Conservation (phyloP, 192 early-diverging fungal species). For the Entomortierella parvispora region DNA sequence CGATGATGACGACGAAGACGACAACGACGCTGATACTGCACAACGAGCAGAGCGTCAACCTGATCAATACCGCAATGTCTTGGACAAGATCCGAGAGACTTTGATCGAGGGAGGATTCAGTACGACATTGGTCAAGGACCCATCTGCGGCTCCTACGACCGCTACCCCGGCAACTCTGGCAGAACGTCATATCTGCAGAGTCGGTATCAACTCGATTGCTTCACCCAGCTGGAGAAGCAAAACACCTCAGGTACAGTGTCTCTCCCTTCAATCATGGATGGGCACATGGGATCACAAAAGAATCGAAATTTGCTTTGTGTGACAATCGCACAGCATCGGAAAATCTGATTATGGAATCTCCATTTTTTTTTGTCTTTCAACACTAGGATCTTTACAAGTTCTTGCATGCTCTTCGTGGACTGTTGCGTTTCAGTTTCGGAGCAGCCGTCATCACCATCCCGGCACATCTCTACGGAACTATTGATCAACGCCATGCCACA, state of each 20-base stretch:
- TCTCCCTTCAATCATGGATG: no score
- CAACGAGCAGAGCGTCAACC: constrained; percentile 1
- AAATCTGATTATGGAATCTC: not conserved
- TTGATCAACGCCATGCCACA: constrained; percentile 37
- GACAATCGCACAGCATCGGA: no score
- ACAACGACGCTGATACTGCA: not conserved
- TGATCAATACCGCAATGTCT: constrained; percentile 53
- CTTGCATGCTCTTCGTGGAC: constrained; percentile 74
- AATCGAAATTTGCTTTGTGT: no score
- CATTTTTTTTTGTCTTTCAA: not conserved
- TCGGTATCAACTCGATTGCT: constrained; percentile 83
- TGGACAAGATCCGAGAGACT: constrained; percentile 64
- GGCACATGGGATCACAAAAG: no score
- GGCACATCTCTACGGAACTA: constrained; percentile 74
- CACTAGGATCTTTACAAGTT: constrained; percentile 71
- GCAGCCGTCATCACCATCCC: constrained; percentile 86
- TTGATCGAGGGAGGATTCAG: constrained; percentile 77
- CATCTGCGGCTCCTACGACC: constrained; percentile 33
- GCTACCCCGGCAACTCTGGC: constrained; percentile 34
- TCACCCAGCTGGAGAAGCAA: constrained; percentile 82
- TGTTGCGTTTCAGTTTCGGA: constrained; percentile 82
- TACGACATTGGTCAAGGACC: constrained; percentile 47
- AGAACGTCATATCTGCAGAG: constrained; percentile 76
- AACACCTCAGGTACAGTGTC: constrained; percentile 58
- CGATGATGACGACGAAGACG: constrained; percentile 25